Evolutionary conservation across 1,139 yeast species (phyloP).

Genomic region (Protomyces lactucae-debilis): DNA sequence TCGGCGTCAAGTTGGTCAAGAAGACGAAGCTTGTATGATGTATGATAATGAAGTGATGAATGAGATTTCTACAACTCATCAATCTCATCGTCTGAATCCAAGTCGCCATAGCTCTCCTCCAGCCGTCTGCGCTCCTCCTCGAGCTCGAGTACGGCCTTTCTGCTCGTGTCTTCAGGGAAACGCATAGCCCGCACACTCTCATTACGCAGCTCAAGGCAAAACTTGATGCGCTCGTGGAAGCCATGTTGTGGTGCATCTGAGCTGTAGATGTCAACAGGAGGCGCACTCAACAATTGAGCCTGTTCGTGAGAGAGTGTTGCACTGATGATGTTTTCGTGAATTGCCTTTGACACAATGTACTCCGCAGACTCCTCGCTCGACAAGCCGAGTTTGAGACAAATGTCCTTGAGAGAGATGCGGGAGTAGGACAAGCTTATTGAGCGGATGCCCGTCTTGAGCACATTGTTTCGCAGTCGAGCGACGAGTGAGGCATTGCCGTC

Average conservation of each 20-base stretch:
- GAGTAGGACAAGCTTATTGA: conserved; percentile 88
- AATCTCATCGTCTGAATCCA: conserved; percentile 22
- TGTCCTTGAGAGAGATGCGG: conserved; percentile 82
- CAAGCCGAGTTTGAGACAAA: conserved; percentile 80
- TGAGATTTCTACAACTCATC: not conserved
- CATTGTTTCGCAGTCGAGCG: conserved; percentile 88
- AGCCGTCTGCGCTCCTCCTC: conserved; percentile 54
- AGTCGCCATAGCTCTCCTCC: conserved; percentile 41
- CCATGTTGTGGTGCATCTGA: conserved; percentile 81
- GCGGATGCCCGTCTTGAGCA: conserved; percentile 94
- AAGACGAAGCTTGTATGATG: conserved; percentile 13
- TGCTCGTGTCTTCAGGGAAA: conserved; percentile 58
- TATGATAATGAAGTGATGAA: not conserved
- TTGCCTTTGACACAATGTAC: conserved; percentile 93
- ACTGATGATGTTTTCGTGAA: conserved; percentile 95
- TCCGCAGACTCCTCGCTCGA: conserved; percentile 96
- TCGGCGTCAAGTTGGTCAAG: conserved; percentile 20
- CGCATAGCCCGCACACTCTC: conserved; percentile 95
- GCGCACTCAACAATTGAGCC: conserved; percentile 89
- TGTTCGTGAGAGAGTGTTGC: conserved; percentile 87
- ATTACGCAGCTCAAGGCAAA: conserved; percentile 83
- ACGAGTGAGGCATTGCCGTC: conserved; percentile 86
- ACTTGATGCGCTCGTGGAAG: conserved; percentile 88
- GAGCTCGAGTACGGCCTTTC: conserved; percentile 51
- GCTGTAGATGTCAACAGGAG: conserved; percentile 78